Percentiles rank a stretch among this genome's conserved stretches.
Conservation (phyloP, 345 rosid species). For the Eucalyptus paniculata region DNA sequence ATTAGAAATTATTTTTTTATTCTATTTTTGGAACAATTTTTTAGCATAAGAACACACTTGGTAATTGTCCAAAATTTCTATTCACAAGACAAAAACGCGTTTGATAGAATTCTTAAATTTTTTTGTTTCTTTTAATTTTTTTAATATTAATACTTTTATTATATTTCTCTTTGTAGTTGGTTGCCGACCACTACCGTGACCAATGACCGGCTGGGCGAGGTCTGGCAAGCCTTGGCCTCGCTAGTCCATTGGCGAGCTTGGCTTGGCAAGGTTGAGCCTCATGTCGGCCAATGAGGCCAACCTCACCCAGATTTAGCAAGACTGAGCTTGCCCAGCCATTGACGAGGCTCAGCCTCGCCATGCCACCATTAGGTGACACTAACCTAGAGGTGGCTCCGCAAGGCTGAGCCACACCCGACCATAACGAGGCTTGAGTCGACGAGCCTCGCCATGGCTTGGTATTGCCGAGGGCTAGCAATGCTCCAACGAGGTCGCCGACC, state of each 20-base stretch:
- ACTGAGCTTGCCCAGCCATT: fast-evolving
- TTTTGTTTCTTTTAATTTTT: no score
- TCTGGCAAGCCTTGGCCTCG: fast-evolving
- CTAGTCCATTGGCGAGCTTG: fast-evolving
- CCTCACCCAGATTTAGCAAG: no score
- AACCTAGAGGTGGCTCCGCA: fast-evolving
- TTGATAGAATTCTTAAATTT: no score
- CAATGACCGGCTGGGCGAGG: fast-evolving
- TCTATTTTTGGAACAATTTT: fast-evolving
- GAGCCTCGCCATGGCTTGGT: fast-evolving
- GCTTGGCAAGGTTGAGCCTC: no score
- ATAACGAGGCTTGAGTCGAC: fast-evolving
- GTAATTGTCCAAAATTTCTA: fast-evolving
- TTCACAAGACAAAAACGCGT: fast-evolving
- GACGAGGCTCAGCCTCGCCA: fast-evolving
- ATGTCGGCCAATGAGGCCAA: fast-evolving
- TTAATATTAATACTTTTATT: no score
- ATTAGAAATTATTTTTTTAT: fast-evolving
- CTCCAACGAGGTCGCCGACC: fast-evolving
- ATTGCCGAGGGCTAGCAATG: fast-evolving
- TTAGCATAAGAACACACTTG: fast-evolving
- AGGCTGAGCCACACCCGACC: fast-evolving
- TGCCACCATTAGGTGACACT: fast-evolving
- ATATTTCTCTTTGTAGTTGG: fast-evolving
- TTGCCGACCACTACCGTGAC: fast-evolving